Percentiles rank a stretch among this genome's conserved stretches.
Conservation (phyloP, 805 yeast species). For the Sugiyamaella boreocaroliniensis region DNA sequence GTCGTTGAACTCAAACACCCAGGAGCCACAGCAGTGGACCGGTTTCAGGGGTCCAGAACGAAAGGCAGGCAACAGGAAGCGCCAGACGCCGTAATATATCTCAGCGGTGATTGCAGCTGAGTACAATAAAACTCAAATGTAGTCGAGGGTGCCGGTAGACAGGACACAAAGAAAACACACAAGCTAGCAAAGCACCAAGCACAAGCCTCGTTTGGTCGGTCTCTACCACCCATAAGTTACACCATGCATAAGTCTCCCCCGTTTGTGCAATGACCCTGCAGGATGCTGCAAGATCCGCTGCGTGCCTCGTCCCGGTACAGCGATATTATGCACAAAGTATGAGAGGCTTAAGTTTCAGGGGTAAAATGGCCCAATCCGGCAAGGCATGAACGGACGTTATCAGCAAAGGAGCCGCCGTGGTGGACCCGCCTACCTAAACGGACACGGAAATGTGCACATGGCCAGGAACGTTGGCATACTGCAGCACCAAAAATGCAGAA, state of each 20-base stretch:
- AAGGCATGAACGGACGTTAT: not conserved
- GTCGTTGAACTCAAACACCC: not conserved
- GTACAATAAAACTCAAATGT: not conserved
- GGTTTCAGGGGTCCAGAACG: not conserved
- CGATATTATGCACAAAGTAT: not conserved
- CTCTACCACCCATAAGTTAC: not conserved
- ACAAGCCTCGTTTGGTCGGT: not conserved
- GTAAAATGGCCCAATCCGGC: not conserved
- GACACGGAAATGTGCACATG: no score
- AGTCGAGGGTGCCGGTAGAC: not conserved
- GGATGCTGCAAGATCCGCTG: not conserved
- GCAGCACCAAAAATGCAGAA: no score
- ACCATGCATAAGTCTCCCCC: not conserved
- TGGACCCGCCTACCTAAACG: no score
- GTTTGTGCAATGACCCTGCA: not conserved
- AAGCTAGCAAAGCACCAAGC: not conserved
- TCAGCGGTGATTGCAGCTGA: not conserved
- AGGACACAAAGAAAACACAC: not conserved
- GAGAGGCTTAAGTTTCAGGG: not conserved
- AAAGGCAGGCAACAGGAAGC: not conserved
- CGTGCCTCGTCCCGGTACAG: not conserved
- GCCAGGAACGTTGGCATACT: no score
- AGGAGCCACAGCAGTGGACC: not conserved
- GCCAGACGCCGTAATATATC: not conserved
- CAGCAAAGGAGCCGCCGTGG: not conserved